Evolutionary conservation across 176 grass and related monocot genomes (phyloP), one percentile per base, ranked within the genome.

Genomic region (Guadua angustifolia): DNA sequence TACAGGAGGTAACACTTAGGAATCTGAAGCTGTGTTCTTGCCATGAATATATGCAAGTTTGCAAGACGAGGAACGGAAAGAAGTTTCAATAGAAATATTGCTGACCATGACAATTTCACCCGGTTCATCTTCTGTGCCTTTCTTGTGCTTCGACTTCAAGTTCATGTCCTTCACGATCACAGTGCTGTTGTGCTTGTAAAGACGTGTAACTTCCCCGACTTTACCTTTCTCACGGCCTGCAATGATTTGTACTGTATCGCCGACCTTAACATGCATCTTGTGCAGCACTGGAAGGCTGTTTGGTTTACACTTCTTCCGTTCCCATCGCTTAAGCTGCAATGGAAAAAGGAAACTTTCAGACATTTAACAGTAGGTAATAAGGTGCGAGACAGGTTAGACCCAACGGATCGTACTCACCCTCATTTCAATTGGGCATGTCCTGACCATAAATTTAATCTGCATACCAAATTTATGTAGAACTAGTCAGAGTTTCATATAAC

Each of bases 141-240:
- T 99, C 88, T 94, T 93, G 87, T 99, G 96, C 74, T 99, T 99
- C 0, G 93, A 95, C 80, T 99, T 99, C 82, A 99, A 82, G 80
- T 99, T 99, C 91, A 95, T 79, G 67, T 90, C 93, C 88, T 94
- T 90, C 64, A 95, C 87, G 39, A 92, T 89, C 40, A 99, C 93
- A 72, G 93, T 99, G 78, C 91, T 99, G 81, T 95, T 99, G 83
- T 99, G 93, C 78, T 90, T 95, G 79, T 86, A 95, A 51, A 95
- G 67, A 9, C 62, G 71, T 50, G 55, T 87, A 29, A 99, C 85
- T 84, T 99, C 93, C 45, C 96, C 93, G 63, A 90, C 83, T 87
- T 99, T 99, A 62, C 93, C 93, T 81, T 99, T 95, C 66, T 95
- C 96, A 89, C 88, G 89, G 6, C 96, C 93, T 72, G 89, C 77